Evolutionary conservation across 306 rosid genomes (phyloP), one percentile per base, ranked within the genome.

Genomic region (Notholithocarpus densiflorus): DNA sequence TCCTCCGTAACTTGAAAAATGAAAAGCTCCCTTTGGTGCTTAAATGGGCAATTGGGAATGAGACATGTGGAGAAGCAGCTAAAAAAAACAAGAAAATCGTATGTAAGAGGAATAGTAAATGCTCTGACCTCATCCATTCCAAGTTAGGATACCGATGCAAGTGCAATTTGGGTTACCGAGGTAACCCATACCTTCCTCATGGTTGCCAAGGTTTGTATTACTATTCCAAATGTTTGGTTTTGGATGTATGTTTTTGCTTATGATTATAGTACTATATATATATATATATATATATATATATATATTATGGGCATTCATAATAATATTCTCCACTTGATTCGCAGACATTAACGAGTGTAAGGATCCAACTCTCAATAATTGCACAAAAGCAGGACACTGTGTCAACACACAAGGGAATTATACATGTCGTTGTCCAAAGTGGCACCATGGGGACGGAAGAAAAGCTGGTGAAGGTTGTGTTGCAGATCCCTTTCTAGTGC

Each of bases 171-270:
- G 86, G 86, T 4, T 83, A 57, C 34, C 14, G 55, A 9, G 86
- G 87, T 54, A 79, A 79, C 34, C 81, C 87, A 6, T 79, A 79
- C 72, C 74, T 60, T 12, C 71, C 56, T 5, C 14, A 71, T 32
- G 87, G 87, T 21, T 79, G 87, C 75, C 56, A 72, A 43, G 84
- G 87, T 80, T 60, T 24, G 26, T 31, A 31, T 31, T 31, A 31
- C 5, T 31, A 31, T 5, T 31, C 32, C 32, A 31, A 4, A 31
- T 31, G 32, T 31, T 56, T 54, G 1, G 17, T 54, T 31, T 31
- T 31, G 32, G 32, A 31, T 31, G 32, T 0, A 31, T 31, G 32
- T 31, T 31, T 31, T 31, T 31, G 32, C 32, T 31, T 31, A 31
- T 31, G 5, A 31, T 4, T 31, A 31, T 31, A 4, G 5, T 31